Evolutionary conservation across 2,329 filamentous ascomycete species (phyloP), one percentile per base, ranked within the genome.

Genomic region (Paramyrothecium sp.): DNA sequence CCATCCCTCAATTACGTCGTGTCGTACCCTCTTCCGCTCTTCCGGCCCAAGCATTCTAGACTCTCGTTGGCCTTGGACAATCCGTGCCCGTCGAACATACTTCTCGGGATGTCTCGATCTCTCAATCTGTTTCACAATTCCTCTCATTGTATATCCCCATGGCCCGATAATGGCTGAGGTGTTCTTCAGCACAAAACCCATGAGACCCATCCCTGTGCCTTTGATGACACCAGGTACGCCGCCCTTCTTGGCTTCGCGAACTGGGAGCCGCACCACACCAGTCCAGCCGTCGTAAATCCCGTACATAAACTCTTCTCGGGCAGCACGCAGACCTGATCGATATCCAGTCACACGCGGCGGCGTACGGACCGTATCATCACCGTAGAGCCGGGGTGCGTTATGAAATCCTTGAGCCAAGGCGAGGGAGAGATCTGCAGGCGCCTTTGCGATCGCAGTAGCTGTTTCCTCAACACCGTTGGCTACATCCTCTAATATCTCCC

Each of bases 381-480:
- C 88, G 62, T 90, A 91, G 0, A 91, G 76, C 2, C 86, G 81
- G 2, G 88, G 88, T 0, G 86, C 86, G 61, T 90, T 90, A 68
- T 90, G 87, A 61, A 90, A 89, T 2, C 87, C 88, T 66, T 89
- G 86, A 1, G 85, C 85, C 2, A 90, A 67, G 0, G 85, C 84
- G 46, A 89, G 72, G 0, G 81, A 78, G 2, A 89, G 69, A 63
- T 88, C 81, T 61, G 88, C 81, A 0, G 88, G 88, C 0, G 84
- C 82, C 59, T 75, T 78, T 7, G 77, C 78, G 3, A 88, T 71
- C 3, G 84, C 82, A 2, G 74, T 67, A 0, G 79, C 79, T 0
- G 83, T 79, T 61, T 80, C 79, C 22, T 73, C 74, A 19, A 86
- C 71, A 2, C 82, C 84, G 55, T 75, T 75, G 3, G 77, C 75